Percentiles rank a stretch among this genome's conserved stretches.
These are phyloP conservation scores for Mucor velutinosus DNA, from an alignment of 371 early-diverging fungal species.

Conservation along the genomic window DNA sequence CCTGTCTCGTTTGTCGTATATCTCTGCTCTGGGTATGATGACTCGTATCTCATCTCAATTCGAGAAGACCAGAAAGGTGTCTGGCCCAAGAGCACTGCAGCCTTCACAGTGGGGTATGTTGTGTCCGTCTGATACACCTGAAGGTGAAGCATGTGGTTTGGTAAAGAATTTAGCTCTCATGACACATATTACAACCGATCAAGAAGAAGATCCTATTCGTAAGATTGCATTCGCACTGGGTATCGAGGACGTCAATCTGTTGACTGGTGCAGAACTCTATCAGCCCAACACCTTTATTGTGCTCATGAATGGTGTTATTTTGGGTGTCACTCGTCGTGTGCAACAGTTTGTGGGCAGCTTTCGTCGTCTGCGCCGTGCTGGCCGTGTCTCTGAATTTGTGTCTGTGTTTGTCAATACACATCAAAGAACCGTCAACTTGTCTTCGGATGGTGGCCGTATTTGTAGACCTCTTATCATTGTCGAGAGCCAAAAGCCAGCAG, in stretches of 20 bases:
- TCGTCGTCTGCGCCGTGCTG: conserved; percentile 85
- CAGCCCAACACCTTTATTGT: conserved; percentile 76
- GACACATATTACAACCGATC: conserved; percentile 99
- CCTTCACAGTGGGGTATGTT: conserved; percentile 99
- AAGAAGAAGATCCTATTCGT: conserved; percentile 80
- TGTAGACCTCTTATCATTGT: conserved; percentile 98
- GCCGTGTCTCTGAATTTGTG: conserved; percentile 90
- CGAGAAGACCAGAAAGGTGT: conserved; percentile 99
- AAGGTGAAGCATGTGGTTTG: conserved; percentile 99
- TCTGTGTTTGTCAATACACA: conserved; percentile 89
- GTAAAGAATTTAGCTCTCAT: conserved; percentile 99
- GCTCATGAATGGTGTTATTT: conserved; percentile 90
- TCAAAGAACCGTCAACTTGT: conserved; percentile 88
- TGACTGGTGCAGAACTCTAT: conserved; percentile 87
- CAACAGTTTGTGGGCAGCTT: conserved; percentile 82
- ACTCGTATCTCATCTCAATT: conserved; percentile 99
- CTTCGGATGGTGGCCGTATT: conserved; percentile 98
- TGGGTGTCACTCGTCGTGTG: conserved; percentile 87
- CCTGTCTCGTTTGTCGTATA: conserved; percentile 94
- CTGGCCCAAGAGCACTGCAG: conserved; percentile 98
- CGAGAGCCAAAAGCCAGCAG: conserved; percentile 75
- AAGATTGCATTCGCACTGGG: conserved; percentile 83
- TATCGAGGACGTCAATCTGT: conserved; percentile 84
- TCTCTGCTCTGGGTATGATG: conserved; percentile 99
- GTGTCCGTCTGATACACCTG: conserved; percentile 99